These are phyloP conservation scores for Phytophthora cactorum DNA, from an alignment of 352 stramenopile species.

Conservation along the genomic window DNA sequence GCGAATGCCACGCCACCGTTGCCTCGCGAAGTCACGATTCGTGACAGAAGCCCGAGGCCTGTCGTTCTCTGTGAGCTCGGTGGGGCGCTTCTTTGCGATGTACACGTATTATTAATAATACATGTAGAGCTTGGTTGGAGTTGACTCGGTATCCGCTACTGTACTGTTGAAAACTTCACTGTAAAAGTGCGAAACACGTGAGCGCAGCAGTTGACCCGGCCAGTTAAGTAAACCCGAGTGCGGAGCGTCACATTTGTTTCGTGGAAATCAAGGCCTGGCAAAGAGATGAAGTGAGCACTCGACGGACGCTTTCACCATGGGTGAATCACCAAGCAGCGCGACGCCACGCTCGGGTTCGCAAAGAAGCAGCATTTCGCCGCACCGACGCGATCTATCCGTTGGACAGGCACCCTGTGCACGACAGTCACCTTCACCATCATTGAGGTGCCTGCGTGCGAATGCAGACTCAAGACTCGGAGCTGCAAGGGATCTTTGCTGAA, in stretches of 20 bases:
- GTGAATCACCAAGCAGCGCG: background rate
- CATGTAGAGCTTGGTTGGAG: background rate
- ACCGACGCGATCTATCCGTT: background rate
- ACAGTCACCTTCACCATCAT: conserved; percentile 15
- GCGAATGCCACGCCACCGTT: too few species aligned
- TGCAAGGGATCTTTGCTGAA: background rate
- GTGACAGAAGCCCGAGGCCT: conserved; percentile 7
- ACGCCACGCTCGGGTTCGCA: conserved; percentile 12
- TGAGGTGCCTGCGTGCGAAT: conserved; percentile 6
- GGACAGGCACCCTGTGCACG: conserved; percentile 2
- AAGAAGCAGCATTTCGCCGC: conserved; percentile 18
- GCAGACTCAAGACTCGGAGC: conserved; percentile 12
- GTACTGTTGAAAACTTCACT: background rate
- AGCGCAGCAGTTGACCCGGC: too few species aligned
- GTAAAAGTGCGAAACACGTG: too few species aligned
- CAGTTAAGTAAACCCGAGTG: background rate
- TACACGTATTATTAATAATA: background rate
- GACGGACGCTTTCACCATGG: conserved; percentile 6
- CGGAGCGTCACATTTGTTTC: conserved; percentile 3
- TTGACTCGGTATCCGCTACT: background rate
- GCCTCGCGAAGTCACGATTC: conserved; percentile 10
- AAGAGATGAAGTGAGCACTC: conserved; percentile 15
- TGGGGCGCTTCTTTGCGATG: conserved; percentile 24
- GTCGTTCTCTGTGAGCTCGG: conserved; percentile 21
- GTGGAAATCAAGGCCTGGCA: conserved; percentile 13